Conservation (phyloP, 2,329 filamentous ascomycete species). For the Fusarium torreyae region DNA sequence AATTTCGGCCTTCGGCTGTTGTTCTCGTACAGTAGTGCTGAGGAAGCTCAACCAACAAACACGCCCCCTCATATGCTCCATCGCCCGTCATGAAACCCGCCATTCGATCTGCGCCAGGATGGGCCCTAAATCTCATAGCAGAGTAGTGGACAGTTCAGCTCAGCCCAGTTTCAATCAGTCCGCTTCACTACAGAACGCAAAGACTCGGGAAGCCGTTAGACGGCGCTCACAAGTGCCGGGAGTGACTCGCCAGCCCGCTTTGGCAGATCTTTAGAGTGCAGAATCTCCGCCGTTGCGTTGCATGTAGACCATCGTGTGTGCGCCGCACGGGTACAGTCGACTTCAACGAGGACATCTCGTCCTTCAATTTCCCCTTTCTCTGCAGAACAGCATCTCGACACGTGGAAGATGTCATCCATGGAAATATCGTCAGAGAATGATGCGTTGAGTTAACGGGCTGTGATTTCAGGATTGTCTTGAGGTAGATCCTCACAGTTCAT, state of each 20-base stretch:
- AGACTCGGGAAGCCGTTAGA: constrained; percentile 36
- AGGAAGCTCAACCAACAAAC: constrained; percentile 23
- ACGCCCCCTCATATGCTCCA: constrained; percentile 16
- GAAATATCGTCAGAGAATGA: neutral
- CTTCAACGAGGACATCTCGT: constrained; percentile 18
- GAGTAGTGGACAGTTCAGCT: constrained; percentile 7
- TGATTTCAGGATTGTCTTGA: constrained; percentile 2
- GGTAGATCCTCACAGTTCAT: neutral
- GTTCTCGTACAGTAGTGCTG: constrained; percentile 6
- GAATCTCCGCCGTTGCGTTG: neutral
- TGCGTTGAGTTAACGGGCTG: constrained; percentile 1
- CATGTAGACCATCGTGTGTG: constrained; percentile 8
- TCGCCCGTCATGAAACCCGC: constrained; percentile 36
- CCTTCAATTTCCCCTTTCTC: constrained; percentile 26
- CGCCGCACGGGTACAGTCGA: neutral
- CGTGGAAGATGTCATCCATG: neutral
- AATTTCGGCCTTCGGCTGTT: constrained; percentile 15
- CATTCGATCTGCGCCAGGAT: constrained; percentile 40
- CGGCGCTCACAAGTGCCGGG: constrained; percentile 33
- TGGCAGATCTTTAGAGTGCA: constrained; percentile 9
- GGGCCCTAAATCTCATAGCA: constrained; percentile 30
- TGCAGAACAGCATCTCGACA: constrained; percentile 14
- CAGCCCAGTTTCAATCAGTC: constrained; percentile 8
- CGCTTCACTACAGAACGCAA: constrained; percentile 25
- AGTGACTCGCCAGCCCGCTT: constrained; percentile 17